Evolutionary conservation across 2,329 filamentous ascomycete genomes (phyloP).

Genomic region (Sporothrix curviconia): DNA sequence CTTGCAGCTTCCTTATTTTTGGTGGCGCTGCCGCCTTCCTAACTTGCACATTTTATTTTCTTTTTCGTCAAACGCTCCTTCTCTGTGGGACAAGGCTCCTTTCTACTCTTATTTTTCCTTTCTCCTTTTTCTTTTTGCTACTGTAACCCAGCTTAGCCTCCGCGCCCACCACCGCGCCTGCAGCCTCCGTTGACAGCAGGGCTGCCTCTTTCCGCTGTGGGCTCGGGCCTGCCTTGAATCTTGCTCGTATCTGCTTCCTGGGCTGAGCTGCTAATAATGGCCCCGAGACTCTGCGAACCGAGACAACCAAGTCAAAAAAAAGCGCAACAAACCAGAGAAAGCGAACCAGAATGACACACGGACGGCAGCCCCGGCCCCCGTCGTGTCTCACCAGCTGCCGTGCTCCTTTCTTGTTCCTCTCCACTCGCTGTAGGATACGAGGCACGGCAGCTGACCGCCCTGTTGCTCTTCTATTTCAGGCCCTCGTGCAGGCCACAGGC

Average conservation of each 20-base stretch:
- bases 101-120: neutral
- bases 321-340: neutral
- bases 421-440: too few species aligned
- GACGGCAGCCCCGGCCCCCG: neutral
- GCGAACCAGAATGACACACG: neutral
- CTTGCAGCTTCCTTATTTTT: constrained; percentile 2
- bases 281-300: neutral
- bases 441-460: too few species aligned
- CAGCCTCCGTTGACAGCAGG: neutral
- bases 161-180: neutral
- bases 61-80: too few species aligned
- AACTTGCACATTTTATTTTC: too few species aligned
- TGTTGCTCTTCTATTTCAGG: too few species aligned
- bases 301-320: neutral
- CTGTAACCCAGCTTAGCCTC: too few species aligned
- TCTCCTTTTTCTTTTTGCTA: neutral
- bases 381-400: neutral
- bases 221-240: too few species aligned
- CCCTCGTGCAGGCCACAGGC: too few species aligned
- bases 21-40: too few species aligned
- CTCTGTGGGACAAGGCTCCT: too few species aligned
- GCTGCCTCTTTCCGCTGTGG: neutral
- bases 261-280: too few species aligned
- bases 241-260: neutral
- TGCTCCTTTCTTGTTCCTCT: too few species aligned